A percentile compares a stretch with the other conserved stretches of the same genome.
Conservation (phyloP, 1,284 basidiomycete species). For the Cutaneotrichosporon cutaneum region DNA sequence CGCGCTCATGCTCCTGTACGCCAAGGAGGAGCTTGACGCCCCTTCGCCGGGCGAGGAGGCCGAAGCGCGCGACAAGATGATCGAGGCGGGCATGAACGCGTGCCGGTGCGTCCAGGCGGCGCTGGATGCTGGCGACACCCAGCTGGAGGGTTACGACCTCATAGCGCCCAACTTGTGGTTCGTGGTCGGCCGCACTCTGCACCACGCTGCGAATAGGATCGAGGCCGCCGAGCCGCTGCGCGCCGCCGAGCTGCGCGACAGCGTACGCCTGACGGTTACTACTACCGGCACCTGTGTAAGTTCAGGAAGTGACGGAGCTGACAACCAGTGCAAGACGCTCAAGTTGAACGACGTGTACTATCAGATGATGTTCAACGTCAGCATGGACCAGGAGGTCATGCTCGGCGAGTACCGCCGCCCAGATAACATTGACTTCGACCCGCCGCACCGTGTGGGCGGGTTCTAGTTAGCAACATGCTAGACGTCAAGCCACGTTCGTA, state of each 20-base stretch:
- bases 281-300: slow-evolving; percentile 9
- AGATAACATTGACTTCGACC: slow-evolving; percentile 22
- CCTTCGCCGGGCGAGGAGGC: slow-evolving; percentile 14
- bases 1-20: slow-evolving; percentile 26
- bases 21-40: slow-evolving; percentile 34
- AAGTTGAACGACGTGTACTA: slow-evolving; percentile 24
- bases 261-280: slow-evolving; percentile 14
- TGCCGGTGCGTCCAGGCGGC: slow-evolving; percentile 28
- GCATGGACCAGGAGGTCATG: slow-evolving; percentile 24
- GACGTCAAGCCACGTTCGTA: too few species aligned
- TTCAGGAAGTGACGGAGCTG: too few species aligned
- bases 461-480: background rate
- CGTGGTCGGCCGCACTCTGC: slow-evolving; percentile 18
- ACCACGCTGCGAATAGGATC: slow-evolving; percentile 21
- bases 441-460: background rate
- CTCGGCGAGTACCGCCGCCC: slow-evolving; percentile 27
- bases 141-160: slow-evolving; percentile 26
- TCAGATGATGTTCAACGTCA: slow-evolving; percentile 26
- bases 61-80: slow-evolving; percentile 27
- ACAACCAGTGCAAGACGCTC: slow-evolving; percentile 9
- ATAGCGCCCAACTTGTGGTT: slow-evolving; percentile 21
- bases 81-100: slow-evolving; percentile 29
- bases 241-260: slow-evolving; percentile 11
- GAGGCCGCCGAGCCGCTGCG: slow-evolving; percentile 13
- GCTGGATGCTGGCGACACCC: slow-evolving; percentile 26